Evolutionary conservation across 768 basidiomycete genomes (phyloP).

Genomic region (Rubroboletus satanas): DNA sequence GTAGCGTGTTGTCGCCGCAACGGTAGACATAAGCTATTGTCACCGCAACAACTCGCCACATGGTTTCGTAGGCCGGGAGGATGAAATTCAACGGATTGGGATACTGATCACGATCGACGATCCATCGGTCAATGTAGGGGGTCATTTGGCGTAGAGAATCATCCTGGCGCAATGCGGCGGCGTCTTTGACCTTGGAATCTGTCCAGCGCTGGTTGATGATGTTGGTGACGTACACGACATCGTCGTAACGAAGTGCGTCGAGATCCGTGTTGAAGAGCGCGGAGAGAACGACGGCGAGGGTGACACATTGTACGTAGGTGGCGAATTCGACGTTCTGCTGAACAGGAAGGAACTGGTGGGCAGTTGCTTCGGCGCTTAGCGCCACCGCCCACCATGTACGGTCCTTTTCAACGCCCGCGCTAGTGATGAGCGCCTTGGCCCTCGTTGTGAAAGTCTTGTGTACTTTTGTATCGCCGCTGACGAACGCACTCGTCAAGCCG

Average conservation of each 20-base stretch:
- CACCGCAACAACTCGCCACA: conserved; percentile 60
- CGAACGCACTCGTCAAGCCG: conserved; percentile 48
- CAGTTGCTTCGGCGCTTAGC: conserved; percentile 11
- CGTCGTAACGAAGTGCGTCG: conserved; percentile 28
- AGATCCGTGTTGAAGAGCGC: conserved; percentile 36
- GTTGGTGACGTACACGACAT: conserved; percentile 37
- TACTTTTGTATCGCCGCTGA: conserved; percentile 32
- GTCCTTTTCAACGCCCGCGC: neutral
- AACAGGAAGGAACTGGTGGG: conserved; percentile 11
- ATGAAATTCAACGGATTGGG: conserved; percentile 47
- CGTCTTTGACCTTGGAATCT: conserved; percentile 20
- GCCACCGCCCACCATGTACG: conserved; percentile 15
- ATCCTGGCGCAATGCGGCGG: conserved; percentile 12
- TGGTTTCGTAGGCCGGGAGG: conserved; percentile 58
- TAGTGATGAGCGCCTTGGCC: conserved; percentile 22
- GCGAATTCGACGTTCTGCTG: conserved; percentile 28
- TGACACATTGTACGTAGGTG: conserved; percentile 41
- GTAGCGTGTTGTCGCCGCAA: conserved; percentile 19
- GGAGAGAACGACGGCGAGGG: conserved; percentile 42
- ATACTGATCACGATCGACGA: conserved; percentile 30
- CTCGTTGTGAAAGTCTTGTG: conserved; percentile 28
- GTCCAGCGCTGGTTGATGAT: conserved; percentile 36
- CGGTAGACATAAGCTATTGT: conserved; percentile 33
- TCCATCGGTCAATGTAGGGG: conserved; percentile 30
- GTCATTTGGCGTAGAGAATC: conserved; percentile 34